Conservation (phyloP, 2,329 filamentous ascomycete species). For the Salinomyces thailandicus region DNA sequence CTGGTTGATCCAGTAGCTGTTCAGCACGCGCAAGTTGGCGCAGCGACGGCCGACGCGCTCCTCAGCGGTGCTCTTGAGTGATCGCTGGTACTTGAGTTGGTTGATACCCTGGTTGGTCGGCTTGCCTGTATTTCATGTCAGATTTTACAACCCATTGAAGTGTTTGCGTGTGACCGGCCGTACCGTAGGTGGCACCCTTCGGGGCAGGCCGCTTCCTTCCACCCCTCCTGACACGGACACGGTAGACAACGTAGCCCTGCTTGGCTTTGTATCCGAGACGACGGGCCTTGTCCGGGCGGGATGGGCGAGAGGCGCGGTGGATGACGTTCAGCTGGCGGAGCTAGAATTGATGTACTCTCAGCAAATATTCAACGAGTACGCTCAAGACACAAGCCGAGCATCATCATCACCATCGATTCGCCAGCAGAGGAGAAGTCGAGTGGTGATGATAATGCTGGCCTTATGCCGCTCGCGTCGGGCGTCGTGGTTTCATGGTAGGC, state of each 20-base stretch:
- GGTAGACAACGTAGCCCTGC: conserved; percentile 99
- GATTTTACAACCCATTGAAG: conserved; percentile 8
- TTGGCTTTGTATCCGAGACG: conserved; percentile 99
- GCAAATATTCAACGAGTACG: conserved; percentile 99
- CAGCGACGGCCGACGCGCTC: conserved; percentile 99
- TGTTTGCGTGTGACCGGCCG: conserved; percentile 23
- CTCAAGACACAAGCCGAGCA: conserved; percentile 34
- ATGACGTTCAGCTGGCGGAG: conserved; percentile 99
- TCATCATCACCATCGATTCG: no score
- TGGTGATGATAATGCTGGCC: conserved; percentile 6
- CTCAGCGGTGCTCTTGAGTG: conserved; percentile 93
- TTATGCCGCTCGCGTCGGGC: conserved; percentile 25
- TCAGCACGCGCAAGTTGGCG: conserved; percentile 97
- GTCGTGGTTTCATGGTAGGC: conserved; percentile 19
- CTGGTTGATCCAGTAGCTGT: conserved; percentile 99
- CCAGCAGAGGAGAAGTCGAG: neutral
- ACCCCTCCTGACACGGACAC: conserved; percentile 94
- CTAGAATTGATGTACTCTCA: conserved; percentile 99
- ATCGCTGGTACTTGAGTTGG: conserved; percentile 99
- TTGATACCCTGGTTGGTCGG: conserved; percentile 99
- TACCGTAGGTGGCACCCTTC: conserved; percentile 99
- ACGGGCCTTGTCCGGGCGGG: conserved; percentile 98
- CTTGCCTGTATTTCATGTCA: conserved; percentile 60
- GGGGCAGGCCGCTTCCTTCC: conserved; percentile 92
- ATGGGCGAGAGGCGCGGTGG: conserved; percentile 96